A percentile compares a stretch with the other conserved stretches of the same genome.
Conservation (phyloP, 2,329 filamentous ascomycete species). For the Aspergillus aculeatus region DNA sequence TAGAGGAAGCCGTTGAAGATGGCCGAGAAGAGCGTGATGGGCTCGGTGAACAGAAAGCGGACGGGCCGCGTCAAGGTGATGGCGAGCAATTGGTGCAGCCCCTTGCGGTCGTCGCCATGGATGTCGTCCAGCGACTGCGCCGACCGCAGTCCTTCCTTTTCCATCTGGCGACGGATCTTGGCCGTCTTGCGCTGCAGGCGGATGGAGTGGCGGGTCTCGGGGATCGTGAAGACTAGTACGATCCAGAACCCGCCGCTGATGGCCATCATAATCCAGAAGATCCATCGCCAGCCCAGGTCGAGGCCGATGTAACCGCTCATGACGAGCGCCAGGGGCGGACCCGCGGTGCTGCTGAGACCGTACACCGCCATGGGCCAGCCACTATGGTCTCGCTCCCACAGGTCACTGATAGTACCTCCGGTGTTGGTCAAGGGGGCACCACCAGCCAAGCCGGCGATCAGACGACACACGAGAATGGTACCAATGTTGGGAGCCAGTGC, state of each 20-base stretch:
- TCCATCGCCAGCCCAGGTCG: slow-evolving; percentile 44
- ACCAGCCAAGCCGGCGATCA: slow-evolving; percentile 31
- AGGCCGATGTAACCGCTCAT: slow-evolving; percentile 36
- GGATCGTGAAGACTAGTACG: slow-evolving; percentile 46
- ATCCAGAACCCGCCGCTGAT: slow-evolving; percentile 53
- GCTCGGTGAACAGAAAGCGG: slow-evolving; percentile 30
- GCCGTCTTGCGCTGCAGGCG: slow-evolving; percentile 58
- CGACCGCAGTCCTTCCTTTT: slow-evolving; percentile 56
- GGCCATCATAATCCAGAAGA: slow-evolving; percentile 61
- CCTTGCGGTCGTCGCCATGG: slow-evolving; percentile 54
- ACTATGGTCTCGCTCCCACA: slow-evolving; percentile 33
- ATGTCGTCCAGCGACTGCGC: slow-evolving; percentile 53
- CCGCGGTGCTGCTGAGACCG: slow-evolving; percentile 36
- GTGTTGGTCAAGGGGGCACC: slow-evolving; percentile 37
- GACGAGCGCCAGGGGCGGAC: slow-evolving; percentile 35
- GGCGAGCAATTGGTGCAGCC: slow-evolving; percentile 70
- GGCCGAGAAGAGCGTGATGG: slow-evolving; percentile 30
- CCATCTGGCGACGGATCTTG: slow-evolving; percentile 45
- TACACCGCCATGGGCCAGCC: slow-evolving; percentile 38
- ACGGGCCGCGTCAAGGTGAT: slow-evolving; percentile 66
- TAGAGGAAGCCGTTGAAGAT: slow-evolving; percentile 63
- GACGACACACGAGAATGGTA: slow-evolving; percentile 30
- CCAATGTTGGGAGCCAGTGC: slow-evolving; percentile 30
- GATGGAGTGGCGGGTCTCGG: slow-evolving; percentile 57
- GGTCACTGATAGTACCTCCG: slow-evolving; percentile 30